phyloP scores from a whole-genome alignment of 2,329 filamentous ascomycete genomes.

The Aspergillus piperis region DNA sequence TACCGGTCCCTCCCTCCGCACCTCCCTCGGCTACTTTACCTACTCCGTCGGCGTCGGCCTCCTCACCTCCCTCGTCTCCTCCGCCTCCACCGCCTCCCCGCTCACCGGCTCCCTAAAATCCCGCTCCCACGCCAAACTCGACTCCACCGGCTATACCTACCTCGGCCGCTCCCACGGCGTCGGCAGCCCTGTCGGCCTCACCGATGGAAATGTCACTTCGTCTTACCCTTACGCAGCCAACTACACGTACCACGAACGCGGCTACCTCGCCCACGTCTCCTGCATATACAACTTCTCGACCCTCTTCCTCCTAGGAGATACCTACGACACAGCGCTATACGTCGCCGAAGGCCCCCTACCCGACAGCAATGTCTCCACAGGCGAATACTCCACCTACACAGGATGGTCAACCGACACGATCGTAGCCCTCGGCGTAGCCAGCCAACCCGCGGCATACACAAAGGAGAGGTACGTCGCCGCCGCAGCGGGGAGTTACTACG shows the following conservation, averaged over 20 bases:
- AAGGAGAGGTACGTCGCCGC: neutral
- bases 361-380: neutral
- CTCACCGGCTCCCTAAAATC: neutral
- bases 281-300: neutral
- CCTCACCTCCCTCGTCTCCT: neutral
- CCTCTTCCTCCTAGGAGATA: neutral
- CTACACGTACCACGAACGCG: neutral
- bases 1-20: neutral
- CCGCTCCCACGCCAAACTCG: constrained; percentile 7
- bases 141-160: constrained; percentile 4
- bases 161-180: neutral
- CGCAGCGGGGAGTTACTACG: neutral
- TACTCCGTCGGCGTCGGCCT: neutral
- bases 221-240: neutral
- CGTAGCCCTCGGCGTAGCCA: neutral
- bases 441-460: neutral
- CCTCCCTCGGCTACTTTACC: neutral
- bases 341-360: neutral
- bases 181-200: neutral
- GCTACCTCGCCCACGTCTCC: neutral
- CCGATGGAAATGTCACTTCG: neutral
- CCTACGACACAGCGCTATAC: neutral
- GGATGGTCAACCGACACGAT: neutral
- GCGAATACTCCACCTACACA: neutral
- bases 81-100: neutral